A percentile compares a stretch with the other conserved stretches of the same genome.
Conservation (phyloP, 768 basidiomycete species). For the Mycena filopes region DNA sequence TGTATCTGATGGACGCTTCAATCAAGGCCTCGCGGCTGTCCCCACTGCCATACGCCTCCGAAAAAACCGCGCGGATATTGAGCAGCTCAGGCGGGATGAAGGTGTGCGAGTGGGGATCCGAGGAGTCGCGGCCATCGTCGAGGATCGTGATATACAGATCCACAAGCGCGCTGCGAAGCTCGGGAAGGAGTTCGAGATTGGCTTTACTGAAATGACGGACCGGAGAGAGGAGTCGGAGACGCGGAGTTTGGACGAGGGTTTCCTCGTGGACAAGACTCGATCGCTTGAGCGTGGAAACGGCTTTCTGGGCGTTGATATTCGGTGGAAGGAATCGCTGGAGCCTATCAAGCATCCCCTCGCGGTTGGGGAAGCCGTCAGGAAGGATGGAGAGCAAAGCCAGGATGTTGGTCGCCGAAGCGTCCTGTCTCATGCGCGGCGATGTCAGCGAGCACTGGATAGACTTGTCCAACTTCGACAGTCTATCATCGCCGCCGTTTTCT, state of each 20-base stretch:
- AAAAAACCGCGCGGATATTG: conserved; percentile 29
- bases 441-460: conserved; percentile 37
- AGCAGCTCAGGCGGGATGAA: conserved; percentile 31
- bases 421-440: conserved; percentile 34
- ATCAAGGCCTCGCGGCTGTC: conserved; percentile 26
- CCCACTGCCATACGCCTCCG: conserved; percentile 25
- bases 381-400: conserved; percentile 36
- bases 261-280: conserved; percentile 27
- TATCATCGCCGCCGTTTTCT: conserved; percentile 32
- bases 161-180: conserved; percentile 25
- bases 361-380: conserved; percentile 35
- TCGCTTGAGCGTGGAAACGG: conserved; percentile 27
- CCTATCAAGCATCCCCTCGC: conserved; percentile 28
- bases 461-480: conserved; percentile 36
- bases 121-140: conserved; percentile 24
- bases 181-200: conserved; percentile 24
- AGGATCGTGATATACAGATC: conserved; percentile 30
- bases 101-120: conserved; percentile 26
- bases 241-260: conserved; percentile 29
- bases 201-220: conserved; percentile 33
- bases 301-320: conserved; percentile 23
- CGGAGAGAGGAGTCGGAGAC: conserved; percentile 29
- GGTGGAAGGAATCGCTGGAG: conserved; percentile 26
- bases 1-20: conserved; percentile 29
- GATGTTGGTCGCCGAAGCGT: conserved; percentile 28